phyloP scores from a whole-genome alignment of 164 flowering plant genomes.

The Stephania japonica region DNA sequence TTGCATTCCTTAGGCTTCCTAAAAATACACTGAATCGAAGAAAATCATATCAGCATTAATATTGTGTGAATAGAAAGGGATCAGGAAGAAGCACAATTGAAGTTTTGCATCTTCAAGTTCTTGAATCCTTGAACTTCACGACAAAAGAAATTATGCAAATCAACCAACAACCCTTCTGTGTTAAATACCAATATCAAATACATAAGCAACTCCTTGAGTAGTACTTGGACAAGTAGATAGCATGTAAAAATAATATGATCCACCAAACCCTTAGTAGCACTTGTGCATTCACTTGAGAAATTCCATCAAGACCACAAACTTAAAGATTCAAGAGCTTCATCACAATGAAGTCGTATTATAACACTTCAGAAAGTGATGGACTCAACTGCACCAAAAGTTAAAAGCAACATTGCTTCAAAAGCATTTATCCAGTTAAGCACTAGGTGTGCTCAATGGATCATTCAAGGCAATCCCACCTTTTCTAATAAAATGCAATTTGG shows the following conservation, averaged over 20 bases:
- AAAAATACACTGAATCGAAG: constrained; percentile 52
- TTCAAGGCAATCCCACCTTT: too few relatives aligned
- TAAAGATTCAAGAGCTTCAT: too few relatives aligned
- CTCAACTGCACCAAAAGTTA: not conserved
- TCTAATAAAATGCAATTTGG: too few relatives aligned
- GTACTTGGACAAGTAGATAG: not conserved
- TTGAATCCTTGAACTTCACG: too few relatives aligned
- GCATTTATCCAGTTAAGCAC: not conserved
- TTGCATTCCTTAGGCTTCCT: constrained; percentile 91
- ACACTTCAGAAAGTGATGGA: not conserved
- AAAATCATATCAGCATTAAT: constrained; percentile 7
- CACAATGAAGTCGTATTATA: not conserved
- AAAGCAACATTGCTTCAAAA: not conserved
- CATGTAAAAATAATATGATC: not conserved
- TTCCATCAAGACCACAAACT: too few relatives aligned
- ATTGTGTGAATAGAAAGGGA: not conserved
- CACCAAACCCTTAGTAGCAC: too few relatives aligned
- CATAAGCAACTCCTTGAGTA: not conserved
- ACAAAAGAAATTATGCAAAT: not conserved
- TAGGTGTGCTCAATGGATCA: too few relatives aligned
- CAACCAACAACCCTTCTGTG: not conserved
- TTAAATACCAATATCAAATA: too few relatives aligned
- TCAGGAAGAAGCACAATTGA: not conserved
- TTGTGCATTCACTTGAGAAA: too few relatives aligned
- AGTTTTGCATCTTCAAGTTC: not conserved